phyloP scores from a whole-genome alignment of 306 rosid genomes.

The Benincasa hispida region DNA sequence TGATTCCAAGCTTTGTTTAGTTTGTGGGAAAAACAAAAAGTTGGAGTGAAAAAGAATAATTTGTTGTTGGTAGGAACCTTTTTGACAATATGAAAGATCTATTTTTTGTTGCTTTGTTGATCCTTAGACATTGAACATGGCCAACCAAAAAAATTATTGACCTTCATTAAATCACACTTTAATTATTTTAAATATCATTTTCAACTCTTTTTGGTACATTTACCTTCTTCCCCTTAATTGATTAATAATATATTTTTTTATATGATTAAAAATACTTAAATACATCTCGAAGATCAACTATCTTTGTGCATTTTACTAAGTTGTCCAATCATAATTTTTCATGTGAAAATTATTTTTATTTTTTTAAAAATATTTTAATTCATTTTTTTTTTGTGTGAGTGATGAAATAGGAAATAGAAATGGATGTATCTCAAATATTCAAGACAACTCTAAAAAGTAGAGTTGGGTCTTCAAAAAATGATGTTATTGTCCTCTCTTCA shows the following conservation, averaged over 20 bases:
- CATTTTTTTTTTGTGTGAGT: too few species aligned
- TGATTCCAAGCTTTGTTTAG: background rate
- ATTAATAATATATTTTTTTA: background rate
- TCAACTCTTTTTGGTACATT: background rate
- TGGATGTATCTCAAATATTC: too few species aligned
- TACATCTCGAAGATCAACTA: too few species aligned
- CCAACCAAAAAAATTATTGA: background rate
- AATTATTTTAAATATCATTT: background rate
- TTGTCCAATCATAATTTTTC: too few species aligned
- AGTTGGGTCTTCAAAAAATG: background rate
- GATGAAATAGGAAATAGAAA: too few species aligned
- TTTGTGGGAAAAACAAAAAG: background rate
- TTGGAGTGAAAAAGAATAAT: background rate
- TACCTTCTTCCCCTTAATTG: background rate
- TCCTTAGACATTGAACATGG: background rate
- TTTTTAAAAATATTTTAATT: too few species aligned
- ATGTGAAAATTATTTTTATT: too few species aligned
- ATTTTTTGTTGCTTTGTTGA: background rate
- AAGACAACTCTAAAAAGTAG: background rate
- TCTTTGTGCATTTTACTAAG: too few species aligned
- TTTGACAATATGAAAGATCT: background rate
- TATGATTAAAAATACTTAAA: too few species aligned
- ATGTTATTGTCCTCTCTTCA: background rate
- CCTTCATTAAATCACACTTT: background rate
- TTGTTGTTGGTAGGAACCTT: background rate